A percentile compares a stretch with the other conserved stretches of the same genome.
These are phyloP conservation scores for Arctium lappa DNA, from an alignment of 129 eudicot genomes.

Conservation along the genomic window DNA sequence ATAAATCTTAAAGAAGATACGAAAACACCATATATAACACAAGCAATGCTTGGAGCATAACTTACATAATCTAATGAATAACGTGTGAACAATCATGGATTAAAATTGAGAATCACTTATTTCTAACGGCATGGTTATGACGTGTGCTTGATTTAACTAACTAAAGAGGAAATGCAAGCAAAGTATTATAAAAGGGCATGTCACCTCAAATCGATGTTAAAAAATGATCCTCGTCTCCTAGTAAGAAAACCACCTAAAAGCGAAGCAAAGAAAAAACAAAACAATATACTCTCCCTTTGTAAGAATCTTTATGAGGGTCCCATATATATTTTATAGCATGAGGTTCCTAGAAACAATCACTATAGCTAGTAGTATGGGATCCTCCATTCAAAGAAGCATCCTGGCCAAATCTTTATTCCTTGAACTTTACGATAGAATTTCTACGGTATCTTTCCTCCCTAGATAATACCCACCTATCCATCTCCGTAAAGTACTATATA, in stretches of 20 bases:
- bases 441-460: slow-evolving; percentile 5
- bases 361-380: neutral
- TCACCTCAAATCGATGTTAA: neutral
- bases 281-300: neutral
- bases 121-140: neutral
- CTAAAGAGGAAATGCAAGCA: neutral
- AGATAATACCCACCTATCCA: neutral
- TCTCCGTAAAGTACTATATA: neutral
- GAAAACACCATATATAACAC: neutral
- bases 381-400: slow-evolving; percentile 1
- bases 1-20: neutral
- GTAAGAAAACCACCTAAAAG: neutral
- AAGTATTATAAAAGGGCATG: neutral
- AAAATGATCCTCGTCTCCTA: neutral
- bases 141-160: neutral
- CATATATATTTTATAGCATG: neutral
- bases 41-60: neutral
- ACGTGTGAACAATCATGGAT: neutral
- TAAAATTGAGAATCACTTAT: neutral
- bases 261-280: neutral
- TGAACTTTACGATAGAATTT: neutral
- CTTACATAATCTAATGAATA: neutral
- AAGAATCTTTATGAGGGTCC: neutral
- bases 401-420: neutral
- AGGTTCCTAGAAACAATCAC: neutral